A percentile compares a stretch with the other conserved stretches of the same genome.
Conservation (phyloP, 768 basidiomycete species). For the Postia placenta region DNA sequence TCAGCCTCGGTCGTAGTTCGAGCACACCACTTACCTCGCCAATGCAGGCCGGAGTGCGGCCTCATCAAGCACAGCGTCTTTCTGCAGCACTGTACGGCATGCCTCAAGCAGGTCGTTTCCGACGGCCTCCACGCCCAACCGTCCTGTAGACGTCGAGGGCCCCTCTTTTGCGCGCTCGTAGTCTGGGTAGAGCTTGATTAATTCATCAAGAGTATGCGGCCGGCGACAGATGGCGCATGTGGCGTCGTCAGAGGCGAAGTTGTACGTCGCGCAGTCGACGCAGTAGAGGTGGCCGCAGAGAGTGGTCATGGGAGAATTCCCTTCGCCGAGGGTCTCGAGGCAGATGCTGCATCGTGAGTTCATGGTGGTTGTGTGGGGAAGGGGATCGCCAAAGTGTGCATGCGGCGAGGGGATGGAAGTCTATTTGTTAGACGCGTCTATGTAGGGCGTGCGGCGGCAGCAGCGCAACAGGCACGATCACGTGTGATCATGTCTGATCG, state of each 20-base stretch:
- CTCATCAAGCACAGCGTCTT: not conserved
- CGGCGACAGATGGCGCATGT: conserved; percentile 19
- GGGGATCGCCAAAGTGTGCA: too few relatives aligned
- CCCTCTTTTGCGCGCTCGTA: not conserved
- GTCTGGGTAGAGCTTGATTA: conserved; percentile 17
- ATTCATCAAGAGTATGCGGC: conserved; percentile 11
- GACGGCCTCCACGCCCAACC: not conserved
- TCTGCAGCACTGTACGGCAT: conserved; percentile 2
- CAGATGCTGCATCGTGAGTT: conserved; percentile 16
- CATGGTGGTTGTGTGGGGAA: conserved; percentile 7
- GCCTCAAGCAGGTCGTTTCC: conserved; percentile 2
- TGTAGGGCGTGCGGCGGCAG: too few relatives aligned
- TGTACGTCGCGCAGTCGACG: conserved; percentile 19
- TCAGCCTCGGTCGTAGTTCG: not conserved
- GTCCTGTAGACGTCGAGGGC: not conserved
- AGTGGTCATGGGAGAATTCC: conserved; percentile 12
- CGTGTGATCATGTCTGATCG: too few relatives aligned
- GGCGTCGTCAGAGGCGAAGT: conserved; percentile 11
- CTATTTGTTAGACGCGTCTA: too few relatives aligned
- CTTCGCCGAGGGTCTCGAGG: conserved; percentile 10
- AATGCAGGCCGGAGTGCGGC: not conserved
- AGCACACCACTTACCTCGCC: not conserved
- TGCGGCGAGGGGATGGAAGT: too few relatives aligned
- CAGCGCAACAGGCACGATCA: too few relatives aligned
- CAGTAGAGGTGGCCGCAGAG: conserved; percentile 23